These are phyloP conservation scores for Gelatoporia subvermispora DNA, from an alignment of 768 basidiomycete species.

Conservation along the genomic window DNA sequence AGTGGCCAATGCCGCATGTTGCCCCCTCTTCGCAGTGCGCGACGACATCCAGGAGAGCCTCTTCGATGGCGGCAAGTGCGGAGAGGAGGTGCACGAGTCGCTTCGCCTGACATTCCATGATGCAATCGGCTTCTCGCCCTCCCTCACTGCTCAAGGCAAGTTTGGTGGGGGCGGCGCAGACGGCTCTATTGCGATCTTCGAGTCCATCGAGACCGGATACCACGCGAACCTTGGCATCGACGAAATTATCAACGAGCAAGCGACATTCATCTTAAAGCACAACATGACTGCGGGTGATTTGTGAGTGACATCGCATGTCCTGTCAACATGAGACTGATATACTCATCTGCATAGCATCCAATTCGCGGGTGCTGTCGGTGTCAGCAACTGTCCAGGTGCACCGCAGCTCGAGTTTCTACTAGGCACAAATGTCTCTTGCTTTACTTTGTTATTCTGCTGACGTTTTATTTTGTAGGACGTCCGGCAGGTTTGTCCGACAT, in stretches of 20 bases:
- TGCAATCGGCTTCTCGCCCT: conserved; percentile 18
- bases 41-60: conserved; percentile 27
- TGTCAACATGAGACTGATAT: neutral
- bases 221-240: conserved; percentile 19
- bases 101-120: conserved; percentile 26
- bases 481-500: neutral
- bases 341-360: conserved; percentile 13
- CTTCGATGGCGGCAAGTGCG: conserved; percentile 31
- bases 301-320: neutral
- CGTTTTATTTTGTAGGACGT: neutral
- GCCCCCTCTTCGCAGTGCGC: conserved; percentile 10
- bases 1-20: conserved; percentile 12
- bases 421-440: neutral
- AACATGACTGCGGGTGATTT: conserved; percentile 19
- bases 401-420: conserved; percentile 20
- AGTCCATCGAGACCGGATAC: conserved; percentile 17
- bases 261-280: conserved; percentile 12
- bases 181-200: conserved; percentile 19
- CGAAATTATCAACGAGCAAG: conserved; percentile 16
- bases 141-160: conserved; percentile 5
- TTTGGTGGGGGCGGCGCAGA: conserved; percentile 18
- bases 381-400: conserved; percentile 25
- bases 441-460: neutral
- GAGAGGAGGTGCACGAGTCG: conserved; percentile 28
- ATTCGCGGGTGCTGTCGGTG: conserved; percentile 23